These are phyloP conservation scores for Aciculosporium take DNA, from an alignment of 2,329 filamentous ascomycete species.

Conservation along the genomic window DNA sequence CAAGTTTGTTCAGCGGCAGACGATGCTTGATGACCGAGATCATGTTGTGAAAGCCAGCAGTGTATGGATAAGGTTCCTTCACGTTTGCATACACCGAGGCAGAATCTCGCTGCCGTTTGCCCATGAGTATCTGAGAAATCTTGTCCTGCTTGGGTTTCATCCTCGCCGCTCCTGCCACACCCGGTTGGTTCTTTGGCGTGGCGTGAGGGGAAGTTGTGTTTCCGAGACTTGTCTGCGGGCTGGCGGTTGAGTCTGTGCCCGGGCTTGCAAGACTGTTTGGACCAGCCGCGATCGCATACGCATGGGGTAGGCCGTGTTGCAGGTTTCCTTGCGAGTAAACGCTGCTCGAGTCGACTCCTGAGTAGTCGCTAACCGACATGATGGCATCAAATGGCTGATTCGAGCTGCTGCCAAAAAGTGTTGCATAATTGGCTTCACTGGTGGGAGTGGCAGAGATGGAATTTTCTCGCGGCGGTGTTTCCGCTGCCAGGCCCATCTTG, in stretches of 20 bases:
- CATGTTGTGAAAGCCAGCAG: constrained; percentile 76
- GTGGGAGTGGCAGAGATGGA: constrained; percentile 27
- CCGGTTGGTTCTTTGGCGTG: constrained; percentile 16
- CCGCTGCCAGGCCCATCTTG: constrained; percentile 71
- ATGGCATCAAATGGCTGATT: constrained; percentile 35
- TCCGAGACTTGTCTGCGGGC: constrained; percentile 45
- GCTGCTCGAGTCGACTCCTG: constrained; percentile 34
- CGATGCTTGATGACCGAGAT: constrained; percentile 67
- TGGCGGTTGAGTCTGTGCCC: constrained; percentile 48
- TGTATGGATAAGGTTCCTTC: constrained; percentile 83
- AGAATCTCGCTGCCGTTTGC: constrained; percentile 54
- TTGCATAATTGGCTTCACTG: constrained; percentile 24
- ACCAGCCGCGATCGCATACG: constrained; percentile 49
- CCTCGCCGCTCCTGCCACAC: constrained; percentile 16
- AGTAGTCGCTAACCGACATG: constrained; percentile 35
- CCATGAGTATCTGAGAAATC: constrained; percentile 35
- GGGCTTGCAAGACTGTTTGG: constrained; percentile 49
- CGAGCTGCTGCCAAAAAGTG: constrained; percentile 37
- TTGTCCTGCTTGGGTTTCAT: constrained; percentile 31
- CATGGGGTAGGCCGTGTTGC: constrained; percentile 48
- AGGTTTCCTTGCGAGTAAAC: constrained; percentile 43
- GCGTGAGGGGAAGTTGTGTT: constrained; percentile 33
- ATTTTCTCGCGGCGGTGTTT: constrained; percentile 58
- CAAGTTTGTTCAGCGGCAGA: constrained; percentile 60
- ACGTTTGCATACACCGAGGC: constrained; percentile 80